Conservation (phyloP, 2,329 filamentous ascomycete species). For the Alternaria sp. region DNA sequence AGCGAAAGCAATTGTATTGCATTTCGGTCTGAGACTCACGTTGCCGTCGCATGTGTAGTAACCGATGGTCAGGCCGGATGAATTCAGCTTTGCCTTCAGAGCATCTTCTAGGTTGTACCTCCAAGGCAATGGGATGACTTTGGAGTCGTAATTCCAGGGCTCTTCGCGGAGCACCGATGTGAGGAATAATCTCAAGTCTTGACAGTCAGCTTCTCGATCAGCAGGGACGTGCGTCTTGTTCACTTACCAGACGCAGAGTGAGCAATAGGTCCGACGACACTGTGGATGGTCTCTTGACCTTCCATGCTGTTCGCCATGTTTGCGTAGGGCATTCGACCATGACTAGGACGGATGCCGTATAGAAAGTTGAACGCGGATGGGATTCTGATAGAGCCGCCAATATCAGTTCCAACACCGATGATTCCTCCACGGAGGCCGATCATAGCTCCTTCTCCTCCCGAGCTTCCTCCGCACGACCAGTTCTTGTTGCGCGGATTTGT, state of each 20-base stretch:
- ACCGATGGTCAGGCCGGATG: conserved; percentile 61
- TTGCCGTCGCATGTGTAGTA: conserved; percentile 54
- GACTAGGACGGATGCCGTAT: conserved; percentile 63
- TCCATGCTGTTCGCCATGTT: conserved; percentile 64
- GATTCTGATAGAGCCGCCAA: conserved; percentile 63
- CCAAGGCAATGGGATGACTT: conserved; percentile 70
- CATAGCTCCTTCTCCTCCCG: conserved; percentile 66
- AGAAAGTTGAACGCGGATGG: conserved; percentile 67
- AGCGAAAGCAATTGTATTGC: conserved; percentile 31
- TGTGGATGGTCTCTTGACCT: conserved; percentile 68
- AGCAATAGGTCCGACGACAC: conserved; percentile 64
- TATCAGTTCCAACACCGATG: conserved; percentile 66
- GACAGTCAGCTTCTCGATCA: background rate
- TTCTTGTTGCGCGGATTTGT: conserved; percentile 63
- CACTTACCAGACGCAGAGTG: conserved; percentile 1
- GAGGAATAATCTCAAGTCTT: conserved; percentile 56
- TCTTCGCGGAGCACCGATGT: conserved; percentile 62
- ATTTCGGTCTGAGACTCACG: background rate
- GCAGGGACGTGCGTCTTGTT: background rate
- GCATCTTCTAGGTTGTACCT: conserved; percentile 8
- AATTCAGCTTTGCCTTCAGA: conserved; percentile 17
- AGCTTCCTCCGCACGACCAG: conserved; percentile 62
- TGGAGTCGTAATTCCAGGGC: conserved; percentile 72
- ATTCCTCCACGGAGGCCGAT: conserved; percentile 61
- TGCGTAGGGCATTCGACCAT: conserved; percentile 30